A percentile compares a stretch with the other conserved stretches of the same genome.
Evolutionary conservation across 176 grass and related monocot species (phyloP).

Genomic region (Musa schizocarpa): DNA sequence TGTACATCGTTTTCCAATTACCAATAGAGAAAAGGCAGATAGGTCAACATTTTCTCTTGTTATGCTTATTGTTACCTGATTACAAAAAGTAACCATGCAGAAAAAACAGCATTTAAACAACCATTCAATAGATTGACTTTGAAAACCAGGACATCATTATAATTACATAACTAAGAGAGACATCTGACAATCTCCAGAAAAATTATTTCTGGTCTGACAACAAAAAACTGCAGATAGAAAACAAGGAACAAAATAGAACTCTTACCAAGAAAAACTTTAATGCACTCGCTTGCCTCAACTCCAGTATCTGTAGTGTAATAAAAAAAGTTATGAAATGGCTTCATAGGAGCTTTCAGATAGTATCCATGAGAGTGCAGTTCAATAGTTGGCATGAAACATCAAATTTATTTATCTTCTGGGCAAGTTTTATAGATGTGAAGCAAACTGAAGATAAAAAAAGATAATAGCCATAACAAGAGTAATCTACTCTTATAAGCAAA

Average conservation of each 20-base stretch:
- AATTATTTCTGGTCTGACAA: not conserved
- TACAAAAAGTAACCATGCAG: too few species aligned
- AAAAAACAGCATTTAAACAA: too few species aligned
- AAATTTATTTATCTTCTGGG: not conserved
- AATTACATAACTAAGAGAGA: not conserved
- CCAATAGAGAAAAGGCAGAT: too few species aligned
- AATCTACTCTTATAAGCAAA: not conserved
- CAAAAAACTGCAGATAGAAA: conserved; percentile 3
- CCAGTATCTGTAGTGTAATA: conserved; percentile 52
- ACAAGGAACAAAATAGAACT: not conserved
- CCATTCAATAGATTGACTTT: too few species aligned
- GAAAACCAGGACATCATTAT: too few species aligned
- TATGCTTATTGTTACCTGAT: too few species aligned
- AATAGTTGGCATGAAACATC: not conserved
- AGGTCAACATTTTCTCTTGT: too few species aligned
- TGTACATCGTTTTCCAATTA: too few species aligned
- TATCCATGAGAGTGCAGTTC: not conserved
- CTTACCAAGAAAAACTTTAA: conserved; percentile 78
- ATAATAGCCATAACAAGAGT: not conserved
- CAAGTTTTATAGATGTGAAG: not conserved
- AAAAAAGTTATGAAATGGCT: not conserved
- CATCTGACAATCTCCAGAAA: not conserved
- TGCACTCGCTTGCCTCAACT: conserved; percentile 67
- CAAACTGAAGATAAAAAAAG: not conserved
- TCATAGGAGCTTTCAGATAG: not conserved